Evolutionary conservation across 352 stramenopile genomes (phyloP).

Genomic region (Phytophthora multivora): DNA sequence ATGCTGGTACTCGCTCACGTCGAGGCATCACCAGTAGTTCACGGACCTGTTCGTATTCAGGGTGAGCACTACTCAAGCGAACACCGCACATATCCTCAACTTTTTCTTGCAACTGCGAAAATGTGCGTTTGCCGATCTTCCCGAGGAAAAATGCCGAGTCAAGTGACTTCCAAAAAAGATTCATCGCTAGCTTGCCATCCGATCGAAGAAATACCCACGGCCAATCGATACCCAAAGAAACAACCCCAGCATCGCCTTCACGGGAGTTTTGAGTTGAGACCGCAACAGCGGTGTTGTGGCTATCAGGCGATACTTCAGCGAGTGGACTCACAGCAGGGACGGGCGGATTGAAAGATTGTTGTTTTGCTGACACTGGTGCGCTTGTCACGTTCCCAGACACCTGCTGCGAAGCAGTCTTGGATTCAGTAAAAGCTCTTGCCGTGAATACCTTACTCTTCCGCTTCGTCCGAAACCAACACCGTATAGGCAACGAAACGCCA

Average conservation of each 20-base stretch:
- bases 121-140: conserved; percentile 50
- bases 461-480: conserved; percentile 66
- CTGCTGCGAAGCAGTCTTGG: not conserved
- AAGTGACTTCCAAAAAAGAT: conserved; percentile 79
- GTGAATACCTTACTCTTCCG: conserved; percentile 25
- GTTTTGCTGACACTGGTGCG: not conserved
- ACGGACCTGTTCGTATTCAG: conserved; percentile 43
- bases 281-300: not conserved
- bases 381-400: not conserved
- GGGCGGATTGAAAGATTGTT: not conserved
- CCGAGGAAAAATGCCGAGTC: conserved; percentile 65
- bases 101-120: conserved; percentile 35
- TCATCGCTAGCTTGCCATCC: conserved; percentile 86
- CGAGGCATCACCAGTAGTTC: conserved; percentile 50
- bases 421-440: not conserved
- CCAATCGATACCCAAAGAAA: conserved; percentile 62
- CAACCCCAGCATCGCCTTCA: conserved; percentile 11
- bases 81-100: conserved; percentile 45
- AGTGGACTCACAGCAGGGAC: not conserved
- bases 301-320: not conserved
- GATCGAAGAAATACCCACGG: conserved; percentile 82
- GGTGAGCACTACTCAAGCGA: conserved; percentile 33
- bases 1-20: conserved; percentile 47
- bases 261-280: not conserved
- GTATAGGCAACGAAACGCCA: conserved; percentile 40